Percentiles rank a stretch among this genome's conserved stretches.
Evolutionary conservation across 2,329 filamentous ascomycete species (phyloP).

Genomic region (Microdochium trichocladiopsis): DNA sequence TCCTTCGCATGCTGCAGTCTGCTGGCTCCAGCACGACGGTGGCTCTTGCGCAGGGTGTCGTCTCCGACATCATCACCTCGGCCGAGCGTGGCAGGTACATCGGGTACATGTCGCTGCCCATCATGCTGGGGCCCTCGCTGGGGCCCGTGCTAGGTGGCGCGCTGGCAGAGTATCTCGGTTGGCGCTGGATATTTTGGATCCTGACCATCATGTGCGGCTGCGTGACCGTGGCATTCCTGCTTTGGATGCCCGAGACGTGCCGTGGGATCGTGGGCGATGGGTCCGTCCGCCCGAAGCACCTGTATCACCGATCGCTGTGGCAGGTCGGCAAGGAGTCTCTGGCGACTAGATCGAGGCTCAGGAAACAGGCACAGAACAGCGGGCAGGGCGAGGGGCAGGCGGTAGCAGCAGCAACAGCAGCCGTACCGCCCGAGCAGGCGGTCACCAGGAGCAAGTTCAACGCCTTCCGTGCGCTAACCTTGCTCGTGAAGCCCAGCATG

Average conservation of each 20-base stretch:
- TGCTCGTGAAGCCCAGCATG: conserved; percentile 27
- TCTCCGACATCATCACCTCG: conserved; percentile 49
- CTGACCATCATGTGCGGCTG: conserved; percentile 29
- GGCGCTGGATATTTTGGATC: conserved; percentile 47
- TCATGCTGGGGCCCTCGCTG: conserved; percentile 29
- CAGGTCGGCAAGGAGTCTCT: conserved; percentile 16
- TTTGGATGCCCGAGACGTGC: conserved; percentile 38
- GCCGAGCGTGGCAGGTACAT: conserved; percentile 49
- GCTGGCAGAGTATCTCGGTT: conserved; percentile 40
- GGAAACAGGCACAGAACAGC: neutral
- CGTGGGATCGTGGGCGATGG: conserved; percentile 37
- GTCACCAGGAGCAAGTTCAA: conserved; percentile 18
- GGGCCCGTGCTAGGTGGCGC: conserved; percentile 46
- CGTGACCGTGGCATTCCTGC: conserved; percentile 26
- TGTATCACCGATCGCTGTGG: conserved; percentile 8
- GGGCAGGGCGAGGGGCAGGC: neutral
- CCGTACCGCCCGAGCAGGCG: conserved; percentile 8
- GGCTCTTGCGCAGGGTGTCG: conserved; percentile 42
- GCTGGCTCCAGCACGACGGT: conserved; percentile 46
- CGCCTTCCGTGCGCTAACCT: conserved; percentile 21
- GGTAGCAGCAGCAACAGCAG: too few species aligned
- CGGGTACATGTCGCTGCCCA: conserved; percentile 35
- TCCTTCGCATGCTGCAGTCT: conserved; percentile 42
- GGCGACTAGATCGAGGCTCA: conserved; percentile 2
- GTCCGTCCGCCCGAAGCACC: conserved; percentile 24